These are phyloP conservation scores for Yamadazyma dendronema DNA, from an alignment of 1,139 yeast genomes.

Conservation along the genomic window DNA sequence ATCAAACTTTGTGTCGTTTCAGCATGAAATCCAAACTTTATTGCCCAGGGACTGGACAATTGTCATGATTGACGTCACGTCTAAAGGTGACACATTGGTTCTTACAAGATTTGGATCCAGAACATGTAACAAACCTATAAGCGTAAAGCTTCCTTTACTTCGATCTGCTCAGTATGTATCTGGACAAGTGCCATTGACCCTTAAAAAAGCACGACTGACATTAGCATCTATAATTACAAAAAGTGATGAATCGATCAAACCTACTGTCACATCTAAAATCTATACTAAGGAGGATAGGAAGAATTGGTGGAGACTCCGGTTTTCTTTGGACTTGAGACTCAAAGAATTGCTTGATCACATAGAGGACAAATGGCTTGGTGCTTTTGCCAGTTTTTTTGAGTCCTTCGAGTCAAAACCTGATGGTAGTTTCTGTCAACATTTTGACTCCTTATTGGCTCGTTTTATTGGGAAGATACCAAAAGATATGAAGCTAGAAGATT, in stretches of 20 bases:
- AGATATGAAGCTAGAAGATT: no score
- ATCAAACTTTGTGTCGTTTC: slow-evolving; percentile 4
- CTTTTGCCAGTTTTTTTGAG: slow-evolving; percentile 63
- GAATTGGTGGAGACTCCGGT: slow-evolving; percentile 77
- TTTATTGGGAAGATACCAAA: no score
- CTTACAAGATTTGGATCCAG: slow-evolving; percentile 44
- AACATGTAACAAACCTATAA: slow-evolving; percentile 33
- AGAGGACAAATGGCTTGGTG: slow-evolving; percentile 78
- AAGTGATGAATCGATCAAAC: slow-evolving; percentile 62
- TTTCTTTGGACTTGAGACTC: slow-evolving; percentile 57
- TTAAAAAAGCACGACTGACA: slow-evolving; percentile 44
- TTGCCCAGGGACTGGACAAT: slow-evolving; percentile 58
- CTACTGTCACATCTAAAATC: slow-evolving; percentile 48
- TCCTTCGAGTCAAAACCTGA: not conserved
- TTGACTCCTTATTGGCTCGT: not conserved
- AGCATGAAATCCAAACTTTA: slow-evolving; percentile 16
- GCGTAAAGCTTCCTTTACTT: slow-evolving; percentile 58
- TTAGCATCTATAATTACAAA: slow-evolving; percentile 52
- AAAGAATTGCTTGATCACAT: slow-evolving; percentile 53
- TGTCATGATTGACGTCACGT: slow-evolving; percentile 62
- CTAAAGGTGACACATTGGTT: slow-evolving; percentile 55
- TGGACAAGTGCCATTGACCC: slow-evolving; percentile 26
- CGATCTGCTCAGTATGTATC: slow-evolving; percentile 22
- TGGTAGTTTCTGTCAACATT: not conserved
- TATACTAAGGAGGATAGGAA: slow-evolving; percentile 62